Evolutionary conservation across 1,284 basidiomycete genomes (phyloP), one percentile per base, ranked within the genome.

Genomic region (Naganishia liquefaciens): DNA sequence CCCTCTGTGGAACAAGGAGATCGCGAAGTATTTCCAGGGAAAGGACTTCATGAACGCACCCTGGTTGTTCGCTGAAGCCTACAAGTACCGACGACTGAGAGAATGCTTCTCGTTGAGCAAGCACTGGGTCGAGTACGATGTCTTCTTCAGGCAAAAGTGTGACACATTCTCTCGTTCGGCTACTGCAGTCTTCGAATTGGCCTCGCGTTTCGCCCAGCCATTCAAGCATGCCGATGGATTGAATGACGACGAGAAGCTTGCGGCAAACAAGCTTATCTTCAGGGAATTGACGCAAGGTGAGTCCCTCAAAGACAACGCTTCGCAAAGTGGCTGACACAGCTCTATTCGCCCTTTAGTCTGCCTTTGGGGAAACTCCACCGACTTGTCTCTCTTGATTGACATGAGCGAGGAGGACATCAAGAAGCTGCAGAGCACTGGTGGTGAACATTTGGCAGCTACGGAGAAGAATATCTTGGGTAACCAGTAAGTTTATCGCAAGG

Each of bases 341-440:
- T n/a, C 7, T 39, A 5, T 30, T 19, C 15, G 42, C n/a, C 21
- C 57, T 39, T 33, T 64, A 90, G 91, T 96, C 64, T 94, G 91
- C 74, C 83, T 95, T 25, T 94, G 92, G 91, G 92, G 92, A 19
- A 95, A 95, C 80, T 91, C 92, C n/a, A 98, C 95, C 64, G 94
- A 98, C 79, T 82, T 98, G 62, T 95, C 92, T 2, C 84, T 98
- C 39, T 84, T 98, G 63, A 98, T 97, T 81, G 93, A 98, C 81
- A 97, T 97, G 94, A 92, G 91, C 15, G 94, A 98, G 80, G 94
- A 98, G 50, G 94, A 98, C 78, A 97, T 99, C 81, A 95, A 95
- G 80, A 87, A 89, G 63, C 84, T 98, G n/a, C 94, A 99, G 78
- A 93, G 92, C 19, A 97, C 94, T 23, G 95, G 94, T 28, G 93